Base-by-base conservation (phyloP, 306 rosid species). In the Elaeagnus macrophylla region DNA sequence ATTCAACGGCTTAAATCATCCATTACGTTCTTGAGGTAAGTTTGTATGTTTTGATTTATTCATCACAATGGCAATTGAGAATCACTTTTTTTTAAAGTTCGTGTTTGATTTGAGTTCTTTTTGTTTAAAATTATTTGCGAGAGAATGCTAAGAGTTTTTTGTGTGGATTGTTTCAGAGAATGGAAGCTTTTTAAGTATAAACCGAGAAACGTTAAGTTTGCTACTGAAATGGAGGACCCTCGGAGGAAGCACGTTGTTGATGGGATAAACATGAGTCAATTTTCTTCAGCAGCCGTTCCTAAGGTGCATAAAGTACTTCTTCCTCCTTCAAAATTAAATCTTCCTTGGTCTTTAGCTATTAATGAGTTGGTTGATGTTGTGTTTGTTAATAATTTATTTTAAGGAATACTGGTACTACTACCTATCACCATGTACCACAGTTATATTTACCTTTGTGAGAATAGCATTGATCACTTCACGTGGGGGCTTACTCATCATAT, bases 281-380 rank as follows among this genome's bases (percentile, higher is more conserved):
- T 87, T 73, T 91, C 96, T 10, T 87, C 93, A 46, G 96, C 83
- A 3, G 17, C 78, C 6, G 79, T 87, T 76, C 86, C 88, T 25
- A 62, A 75, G 90, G 97, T 86, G 37, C 15, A 17, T 17, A 13
- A 12, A 14, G 10, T 42, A n/a, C n/a, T n/a, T n/a, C n/a, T n/a
- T n/a, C n/a, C n/a, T n/a, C n/a, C n/a, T n/a, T n/a, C n/a, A n/a
- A n/a, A n/a, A n/a, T n/a, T n/a, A n/a, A n/a, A n/a, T 43, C 53
- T 8, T 40, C 12, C 14, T 42, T 37, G 43, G 37, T 25, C 11
- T 47, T 70, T 58, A 37, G 47, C 5, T 5, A 45, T 12, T 4
- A 45, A 3, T 45, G 3, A 7, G 2, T 45, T 14, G 8, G 8
- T 14, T 3, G 19, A 45, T 45, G 12, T 15, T 45, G 15, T 45